These are phyloP conservation scores for Lumnitzera racemosa DNA, from an alignment of 345 rosid species.

Conservation along the genomic window DNA sequence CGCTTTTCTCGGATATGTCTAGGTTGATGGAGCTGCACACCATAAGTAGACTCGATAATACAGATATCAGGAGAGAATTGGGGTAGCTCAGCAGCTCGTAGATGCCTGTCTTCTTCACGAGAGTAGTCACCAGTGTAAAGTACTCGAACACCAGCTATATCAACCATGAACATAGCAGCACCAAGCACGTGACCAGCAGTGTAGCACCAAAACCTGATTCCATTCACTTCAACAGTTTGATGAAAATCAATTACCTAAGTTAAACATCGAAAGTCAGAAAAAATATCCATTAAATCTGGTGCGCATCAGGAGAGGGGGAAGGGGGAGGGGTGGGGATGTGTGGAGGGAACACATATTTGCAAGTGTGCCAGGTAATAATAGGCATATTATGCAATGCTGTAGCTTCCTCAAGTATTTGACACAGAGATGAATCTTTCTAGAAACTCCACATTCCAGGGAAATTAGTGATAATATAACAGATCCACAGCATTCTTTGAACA, in stretches of 20 bases:
- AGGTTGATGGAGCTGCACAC: conserved; percentile 94
- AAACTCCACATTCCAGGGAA: no score
- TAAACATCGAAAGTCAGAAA: background rate
- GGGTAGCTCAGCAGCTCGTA: conserved; percentile 91
- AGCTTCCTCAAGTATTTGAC: no score
- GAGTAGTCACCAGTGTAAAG: conserved; percentile 97
- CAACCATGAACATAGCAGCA: conserved; percentile 99
- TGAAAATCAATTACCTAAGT: conserved; percentile 79
- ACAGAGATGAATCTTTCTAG: no score
- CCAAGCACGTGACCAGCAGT: conserved; percentile 99
- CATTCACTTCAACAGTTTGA: conserved; percentile 84
- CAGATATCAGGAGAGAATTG: conserved; percentile 96
- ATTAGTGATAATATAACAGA: no score
- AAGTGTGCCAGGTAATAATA: background rate
- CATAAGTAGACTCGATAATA: conserved; percentile 88
- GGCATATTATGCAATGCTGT: no score
- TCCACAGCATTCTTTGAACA: no score
- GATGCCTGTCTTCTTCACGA: conserved; percentile 92
- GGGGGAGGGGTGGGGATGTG: no score
- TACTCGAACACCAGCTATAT: conserved; percentile 83
- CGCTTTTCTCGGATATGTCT: conserved; percentile 87
- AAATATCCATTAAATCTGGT: no score
- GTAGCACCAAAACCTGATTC: conserved; percentile 95
- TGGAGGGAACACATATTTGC: background rate
- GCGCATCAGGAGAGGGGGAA: background rate